These are phyloP conservation scores for Stemphylium lycopersici DNA, from an alignment of 2,329 filamentous ascomycete genomes.

Conservation along the genomic window DNA sequence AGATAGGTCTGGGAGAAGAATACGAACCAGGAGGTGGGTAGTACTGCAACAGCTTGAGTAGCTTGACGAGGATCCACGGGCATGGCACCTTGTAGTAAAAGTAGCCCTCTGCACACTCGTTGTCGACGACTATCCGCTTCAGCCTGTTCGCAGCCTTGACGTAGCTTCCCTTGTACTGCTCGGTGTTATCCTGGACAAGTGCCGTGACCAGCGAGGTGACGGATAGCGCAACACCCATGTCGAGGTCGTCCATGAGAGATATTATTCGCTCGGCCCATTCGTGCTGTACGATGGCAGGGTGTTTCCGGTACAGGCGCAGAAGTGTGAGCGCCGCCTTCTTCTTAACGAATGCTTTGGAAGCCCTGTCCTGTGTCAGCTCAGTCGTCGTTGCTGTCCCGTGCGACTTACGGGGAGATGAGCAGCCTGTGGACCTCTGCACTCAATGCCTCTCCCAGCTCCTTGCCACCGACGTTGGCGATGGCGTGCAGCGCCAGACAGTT, in stretches of 20 bases:
- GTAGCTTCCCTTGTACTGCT: conserved; percentile 92
- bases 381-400: not conserved
- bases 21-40: conserved; percentile 84
- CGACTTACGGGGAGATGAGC: conserved; percentile 85
- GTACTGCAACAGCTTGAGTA: conserved; percentile 90
- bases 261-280: conserved; percentile 99
- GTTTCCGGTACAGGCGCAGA: conserved; percentile 90
- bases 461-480: conserved; percentile 94
- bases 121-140: conserved; percentile 88
- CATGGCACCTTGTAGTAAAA: conserved; percentile 99
- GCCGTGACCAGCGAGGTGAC: conserved; percentile 96
- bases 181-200: conserved; percentile 89
- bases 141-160: conserved; percentile 89
- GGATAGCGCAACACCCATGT: conserved; percentile 92
- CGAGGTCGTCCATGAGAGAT: conserved; percentile 95
- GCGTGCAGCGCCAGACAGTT: conserved; percentile 97
- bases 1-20: not conserved
- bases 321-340: conserved; percentile 97
- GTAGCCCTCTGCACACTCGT: conserved; percentile 88
- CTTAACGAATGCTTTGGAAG: conserved; percentile 97
- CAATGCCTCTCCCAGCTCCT: conserved; percentile 95
- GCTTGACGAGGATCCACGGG: conserved; percentile 96
- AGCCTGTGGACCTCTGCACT: conserved; percentile 91
- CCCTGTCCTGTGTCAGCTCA: conserved; percentile 53
- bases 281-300: conserved; percentile 89